A percentile compares a stretch with the other conserved stretches of the same genome.
These are phyloP conservation scores for Podospora conica DNA, from an alignment of 495 filamentous ascomycete species.

Conservation along the genomic window DNA sequence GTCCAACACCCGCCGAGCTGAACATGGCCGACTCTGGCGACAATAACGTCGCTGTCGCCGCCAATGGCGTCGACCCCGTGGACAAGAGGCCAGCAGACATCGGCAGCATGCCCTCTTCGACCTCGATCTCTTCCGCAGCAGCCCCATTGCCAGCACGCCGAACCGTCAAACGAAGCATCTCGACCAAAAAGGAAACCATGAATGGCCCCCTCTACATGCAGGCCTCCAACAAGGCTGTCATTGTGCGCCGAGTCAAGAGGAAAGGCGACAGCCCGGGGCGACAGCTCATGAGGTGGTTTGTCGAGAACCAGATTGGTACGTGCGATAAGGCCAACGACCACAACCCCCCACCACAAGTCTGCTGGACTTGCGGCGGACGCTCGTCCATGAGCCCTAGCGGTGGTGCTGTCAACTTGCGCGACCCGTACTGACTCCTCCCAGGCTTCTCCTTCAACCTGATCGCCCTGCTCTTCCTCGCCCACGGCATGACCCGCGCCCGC, in stretches of 20 bases:
- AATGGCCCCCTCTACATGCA: conserved; percentile 47
- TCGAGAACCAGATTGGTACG: conserved; percentile 50
- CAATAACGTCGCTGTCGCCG: not conserved
- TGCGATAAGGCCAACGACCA: conserved; percentile 1
- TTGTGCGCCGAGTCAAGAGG: conserved; percentile 41
- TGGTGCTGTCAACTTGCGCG: not conserved
- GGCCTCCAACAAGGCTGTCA: conserved; percentile 38
- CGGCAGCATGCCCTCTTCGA: not conserved
- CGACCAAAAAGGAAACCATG: conserved; percentile 33
- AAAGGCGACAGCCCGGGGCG: conserved; percentile 41
- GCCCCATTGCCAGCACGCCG: conserved; percentile 12
- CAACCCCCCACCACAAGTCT: not conserved
- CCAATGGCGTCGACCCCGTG: conserved; percentile 6
- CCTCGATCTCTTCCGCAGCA: not conserved
- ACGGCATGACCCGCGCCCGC: conserved; percentile 73
- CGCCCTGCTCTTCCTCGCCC: conserved; percentile 67
- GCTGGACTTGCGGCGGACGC: too few relatives aligned
- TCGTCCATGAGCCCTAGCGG: not conserved
- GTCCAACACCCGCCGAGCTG: not conserved
- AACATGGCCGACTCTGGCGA: conserved; percentile 10
- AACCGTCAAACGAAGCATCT: conserved; percentile 24
- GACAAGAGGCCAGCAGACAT: not conserved
- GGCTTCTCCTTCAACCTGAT: conserved; percentile 47
- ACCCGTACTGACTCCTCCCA: conserved; percentile 3
- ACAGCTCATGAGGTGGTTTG: conserved; percentile 41